phyloP scores from a whole-genome alignment of 495 filamentous ascomycete genomes.

The Parathielavia hyrcaniae region DNA sequence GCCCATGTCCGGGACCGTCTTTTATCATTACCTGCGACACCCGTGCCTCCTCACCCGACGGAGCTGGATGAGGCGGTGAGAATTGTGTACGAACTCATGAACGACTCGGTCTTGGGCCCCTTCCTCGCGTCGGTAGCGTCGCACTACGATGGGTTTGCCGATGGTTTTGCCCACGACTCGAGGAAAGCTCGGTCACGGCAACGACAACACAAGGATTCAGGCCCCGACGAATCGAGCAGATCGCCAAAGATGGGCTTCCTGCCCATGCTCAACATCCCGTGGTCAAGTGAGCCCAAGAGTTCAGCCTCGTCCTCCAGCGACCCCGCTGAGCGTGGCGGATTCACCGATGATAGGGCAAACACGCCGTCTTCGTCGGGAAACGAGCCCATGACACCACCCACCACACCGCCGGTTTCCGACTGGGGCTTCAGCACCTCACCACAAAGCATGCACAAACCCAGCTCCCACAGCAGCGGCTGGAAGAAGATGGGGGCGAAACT shows the following conservation, averaged over 20 bases:
- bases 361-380: conserved; percentile 45
- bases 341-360: conserved; percentile 48
- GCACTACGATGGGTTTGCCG: conserved; percentile 27
- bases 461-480: conserved; percentile 58
- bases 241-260: conserved; percentile 43
- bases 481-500: conserved; percentile 80
- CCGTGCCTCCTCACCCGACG: conserved; percentile 68
- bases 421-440: conserved; percentile 48
- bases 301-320: conserved; percentile 38
- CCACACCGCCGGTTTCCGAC: conserved; percentile 67
- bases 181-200: conserved; percentile 38
- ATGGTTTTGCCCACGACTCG: conserved; percentile 33
- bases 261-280: conserved; percentile 40
- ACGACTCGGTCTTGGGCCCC: conserved; percentile 83
- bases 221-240: conserved; percentile 33
- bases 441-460: conserved; percentile 46
- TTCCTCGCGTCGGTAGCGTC: conserved; percentile 61
- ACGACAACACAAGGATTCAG: conserved; percentile 34
- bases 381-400: conserved; percentile 85
- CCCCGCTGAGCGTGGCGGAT: conserved; percentile 29
- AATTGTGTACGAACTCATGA: conserved; percentile 93
- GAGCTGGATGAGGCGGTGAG: conserved; percentile 81
- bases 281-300: conserved; percentile 33
- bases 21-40: conserved; percentile 54
- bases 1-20: conserved; percentile 76